Conservation (phyloP, 164 flowering plant species). For the Pachysandra terminalis region DNA sequence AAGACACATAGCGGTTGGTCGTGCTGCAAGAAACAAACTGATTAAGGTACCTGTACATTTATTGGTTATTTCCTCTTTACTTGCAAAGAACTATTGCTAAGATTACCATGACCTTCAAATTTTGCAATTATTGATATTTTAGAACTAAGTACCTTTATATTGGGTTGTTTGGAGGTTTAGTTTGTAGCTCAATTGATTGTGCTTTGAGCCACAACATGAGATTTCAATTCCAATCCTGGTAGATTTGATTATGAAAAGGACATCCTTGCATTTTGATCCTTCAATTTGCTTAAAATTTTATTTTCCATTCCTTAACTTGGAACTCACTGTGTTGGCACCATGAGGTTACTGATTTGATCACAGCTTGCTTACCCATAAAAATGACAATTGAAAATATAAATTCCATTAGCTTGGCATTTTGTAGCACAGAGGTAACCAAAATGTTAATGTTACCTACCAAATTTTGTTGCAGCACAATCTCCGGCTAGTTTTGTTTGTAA, state of each 20-base stretch:
- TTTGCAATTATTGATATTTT: no score
- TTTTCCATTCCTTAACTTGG: no score
- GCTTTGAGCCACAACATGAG: neutral
- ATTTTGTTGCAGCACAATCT: slow-evolving; percentile 90
- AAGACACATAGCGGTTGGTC: slow-evolving; percentile 65
- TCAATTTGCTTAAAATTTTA: no score
- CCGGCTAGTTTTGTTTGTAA: slow-evolving; percentile 78
- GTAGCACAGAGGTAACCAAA: no score
- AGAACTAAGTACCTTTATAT: neutral
- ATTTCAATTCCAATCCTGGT: neutral
- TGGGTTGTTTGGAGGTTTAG: no score
- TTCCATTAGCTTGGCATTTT: no score
- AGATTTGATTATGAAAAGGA: neutral
- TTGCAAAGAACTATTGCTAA: neutral
- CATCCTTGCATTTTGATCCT: no score
- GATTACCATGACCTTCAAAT: no score
- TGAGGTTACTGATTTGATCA: no score
- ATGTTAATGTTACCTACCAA: no score
- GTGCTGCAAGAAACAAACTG: slow-evolving; percentile 85
- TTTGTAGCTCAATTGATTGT: neutral
- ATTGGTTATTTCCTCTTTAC: neutral
- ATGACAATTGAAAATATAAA: no score
- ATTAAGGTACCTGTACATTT: slow-evolving; percentile 55
- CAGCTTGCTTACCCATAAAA: neutral
- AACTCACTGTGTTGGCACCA: no score